Evolutionary conservation across 116 monocot species (phyloP), one percentile per base, ranked within the genome.

Genomic region (Thalassia testudinum): DNA sequence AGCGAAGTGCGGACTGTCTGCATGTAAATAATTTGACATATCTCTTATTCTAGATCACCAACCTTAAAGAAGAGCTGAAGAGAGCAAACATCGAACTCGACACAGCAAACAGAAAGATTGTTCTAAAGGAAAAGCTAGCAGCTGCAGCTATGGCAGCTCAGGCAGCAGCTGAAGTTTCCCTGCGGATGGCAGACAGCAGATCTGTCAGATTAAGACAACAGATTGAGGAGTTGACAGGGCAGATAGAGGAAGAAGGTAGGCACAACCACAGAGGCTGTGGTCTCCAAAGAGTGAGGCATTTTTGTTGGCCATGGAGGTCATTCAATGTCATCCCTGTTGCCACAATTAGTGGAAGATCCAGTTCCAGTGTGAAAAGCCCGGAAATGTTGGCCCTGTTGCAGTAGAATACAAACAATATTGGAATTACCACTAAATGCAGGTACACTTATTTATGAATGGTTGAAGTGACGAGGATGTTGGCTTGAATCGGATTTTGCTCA

Each of bases 271-370:
- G 51, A 47, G n/a, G n/a, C n/a, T 25, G 54, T 22, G 60, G 17
- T 49, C 59, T 30, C 28, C 59, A 56, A 53, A 76, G 53, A 52
- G 43, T 58, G n/a, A 69, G 79, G 58, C 53, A 76, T 54, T n/a
- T 71, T 24, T 85, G 79, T 62, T 85, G 79, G 76, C 79, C 85
- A 17, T 85, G 79, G 76, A n/a, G n/a, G n/a, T n/a, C n/a, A n/a
- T n/a, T n/a, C n/a, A n/a, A n/a, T n/a, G n/a, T n/a, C n/a, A n/a
- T n/a, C n/a, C n/a, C n/a, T n/a, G n/a, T n/a, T n/a, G n/a, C n/a
- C n/a, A n/a, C n/a, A n/a, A n/a, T n/a, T n/a, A n/a, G n/a, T n/a
- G n/a, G n/a, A n/a, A n/a, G n/a, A n/a, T n/a, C n/a, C n/a, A n/a
- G n/a, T n/a, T n/a, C n/a, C n/a, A n/a, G n/a, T n/a, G n/a, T n/a